Percentiles rank a stretch among this genome's conserved stretches.
phyloP scores from a whole-genome alignment of 306 rosid genomes.

The Corylus heterophylla region DNA sequence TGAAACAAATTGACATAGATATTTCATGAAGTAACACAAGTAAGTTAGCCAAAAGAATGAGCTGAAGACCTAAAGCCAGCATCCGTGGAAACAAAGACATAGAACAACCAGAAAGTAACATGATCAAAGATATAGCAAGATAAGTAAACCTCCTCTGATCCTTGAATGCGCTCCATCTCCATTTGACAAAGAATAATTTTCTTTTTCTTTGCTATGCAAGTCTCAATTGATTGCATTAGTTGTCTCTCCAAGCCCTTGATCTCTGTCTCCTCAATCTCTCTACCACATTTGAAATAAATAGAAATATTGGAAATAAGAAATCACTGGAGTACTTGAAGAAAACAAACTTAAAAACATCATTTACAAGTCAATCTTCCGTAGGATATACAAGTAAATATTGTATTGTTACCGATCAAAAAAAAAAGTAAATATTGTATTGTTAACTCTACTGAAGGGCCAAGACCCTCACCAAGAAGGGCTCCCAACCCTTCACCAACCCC shows the following conservation, averaged over 20 bases:
- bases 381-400: no score
- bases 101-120: neutral
- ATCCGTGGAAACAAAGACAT: neutral
- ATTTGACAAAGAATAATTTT: constrained; percentile 68
- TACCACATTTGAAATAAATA: constrained; percentile 18
- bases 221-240: constrained; percentile 81
- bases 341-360: neutral
- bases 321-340: neutral
- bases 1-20: neutral
- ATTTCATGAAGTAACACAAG: neutral
- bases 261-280: constrained; percentile 85
- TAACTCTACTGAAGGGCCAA: neutral
- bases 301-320: constrained; percentile 8
- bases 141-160: constrained; percentile 64
- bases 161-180: constrained; percentile 75
- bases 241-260: constrained; percentile 82
- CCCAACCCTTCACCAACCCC: neutral
- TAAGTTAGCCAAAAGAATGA: neutral
- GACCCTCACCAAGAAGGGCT: neutral
- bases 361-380: neutral
- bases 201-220: constrained; percentile 73
- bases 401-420: no score
- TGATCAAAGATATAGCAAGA: constrained; percentile 7
- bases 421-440: no score
- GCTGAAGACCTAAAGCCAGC: constrained; percentile 5